These are phyloP conservation scores for Boletellus ananas DNA, from an alignment of 768 basidiomycete genomes.

Conservation along the genomic window DNA sequence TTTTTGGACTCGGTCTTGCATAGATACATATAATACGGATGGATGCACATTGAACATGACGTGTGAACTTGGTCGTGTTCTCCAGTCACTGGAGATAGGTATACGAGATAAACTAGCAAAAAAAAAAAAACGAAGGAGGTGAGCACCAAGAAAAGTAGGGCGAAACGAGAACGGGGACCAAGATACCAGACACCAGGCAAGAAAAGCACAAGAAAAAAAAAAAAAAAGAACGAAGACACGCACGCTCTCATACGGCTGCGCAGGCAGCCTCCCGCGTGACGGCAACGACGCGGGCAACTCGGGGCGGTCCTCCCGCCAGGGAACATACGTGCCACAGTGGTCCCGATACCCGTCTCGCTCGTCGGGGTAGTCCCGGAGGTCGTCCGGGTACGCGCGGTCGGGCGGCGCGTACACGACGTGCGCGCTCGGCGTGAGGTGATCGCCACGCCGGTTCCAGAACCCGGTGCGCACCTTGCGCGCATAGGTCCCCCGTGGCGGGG, in stretches of 20 bases:
- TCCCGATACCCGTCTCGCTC: slow-evolving; percentile 55
- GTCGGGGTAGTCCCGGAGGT: slow-evolving; percentile 57
- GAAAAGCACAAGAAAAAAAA: too few species aligned
- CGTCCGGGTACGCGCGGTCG: slow-evolving; percentile 51
- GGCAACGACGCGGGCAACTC: slow-evolving; percentile 64
- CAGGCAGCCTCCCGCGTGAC: slow-evolving; percentile 49
- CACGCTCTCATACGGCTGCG: slow-evolving; percentile 54
- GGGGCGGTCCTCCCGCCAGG: slow-evolving; percentile 42
- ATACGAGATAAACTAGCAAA: slow-evolving; percentile 39
- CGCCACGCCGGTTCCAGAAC: slow-evolving; percentile 74
- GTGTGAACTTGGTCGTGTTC: neutral
- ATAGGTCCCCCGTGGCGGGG: slow-evolving; percentile 23
- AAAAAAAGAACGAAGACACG: slow-evolving; percentile 17
- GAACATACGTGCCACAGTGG: slow-evolving; percentile 42
- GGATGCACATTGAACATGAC: too few species aligned
- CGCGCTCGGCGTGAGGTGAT: slow-evolving; percentile 54
- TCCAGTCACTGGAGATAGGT: slow-evolving; percentile 26
- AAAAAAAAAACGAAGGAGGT: neutral
- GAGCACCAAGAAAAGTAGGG: neutral
- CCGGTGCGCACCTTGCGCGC: slow-evolving; percentile 46
- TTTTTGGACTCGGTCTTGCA: too few species aligned
- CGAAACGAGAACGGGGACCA: too few species aligned
- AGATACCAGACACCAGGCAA: too few species aligned
- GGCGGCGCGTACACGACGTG: slow-evolving; percentile 67
- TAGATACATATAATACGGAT: too few species aligned